These are phyloP conservation scores for Ceratocystis papillata DNA, from an alignment of 2,329 filamentous ascomycete species.

Conservation along the genomic window DNA sequence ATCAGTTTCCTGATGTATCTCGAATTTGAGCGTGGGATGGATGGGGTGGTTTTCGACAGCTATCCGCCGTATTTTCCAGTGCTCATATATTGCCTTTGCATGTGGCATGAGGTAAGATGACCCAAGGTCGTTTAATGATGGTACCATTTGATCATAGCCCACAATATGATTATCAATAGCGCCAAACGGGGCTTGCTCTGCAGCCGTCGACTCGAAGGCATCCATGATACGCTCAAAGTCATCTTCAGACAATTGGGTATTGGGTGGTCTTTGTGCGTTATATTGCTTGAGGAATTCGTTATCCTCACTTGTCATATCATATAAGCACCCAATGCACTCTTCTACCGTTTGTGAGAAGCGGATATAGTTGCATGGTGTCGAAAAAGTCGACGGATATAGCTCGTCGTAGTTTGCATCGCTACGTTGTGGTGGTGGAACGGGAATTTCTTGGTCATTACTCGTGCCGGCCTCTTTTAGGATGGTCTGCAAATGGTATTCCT, in stretches of 20 bases:
- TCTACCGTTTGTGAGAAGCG: conserved; percentile 97
- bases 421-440: conserved; percentile 53
- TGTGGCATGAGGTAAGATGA: conserved; percentile 42
- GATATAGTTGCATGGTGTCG: conserved; percentile 85
- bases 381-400: conserved; percentile 69
- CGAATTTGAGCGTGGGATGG: conserved; percentile 76
- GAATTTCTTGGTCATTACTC: conserved; percentile 51
- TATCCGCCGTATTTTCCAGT: conserved; percentile 69
- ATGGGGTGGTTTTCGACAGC: conserved; percentile 59
- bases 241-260: conserved; percentile 66
- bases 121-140: conserved; percentile 47
- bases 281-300: conserved; percentile 71
- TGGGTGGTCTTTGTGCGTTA: conserved; percentile 62
- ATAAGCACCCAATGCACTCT: conserved; percentile 79
- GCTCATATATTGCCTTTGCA: conserved; percentile 73
- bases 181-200: conserved; percentile 76
- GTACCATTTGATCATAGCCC: conserved; percentile 63
- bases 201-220: conserved; percentile 81
- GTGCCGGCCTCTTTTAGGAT: conserved; percentile 51
- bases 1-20: conserved; percentile 87
- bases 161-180: conserved; percentile 81
- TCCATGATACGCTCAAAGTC: conserved; percentile 91
- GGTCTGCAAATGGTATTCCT: conserved; percentile 94
- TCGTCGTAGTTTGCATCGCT: conserved; percentile 72
- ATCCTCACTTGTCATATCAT: conserved; percentile 92